phyloP scores from a whole-genome alignment of 768 basidiomycete genomes.

The Kwoniella bestiolae region DNA sequence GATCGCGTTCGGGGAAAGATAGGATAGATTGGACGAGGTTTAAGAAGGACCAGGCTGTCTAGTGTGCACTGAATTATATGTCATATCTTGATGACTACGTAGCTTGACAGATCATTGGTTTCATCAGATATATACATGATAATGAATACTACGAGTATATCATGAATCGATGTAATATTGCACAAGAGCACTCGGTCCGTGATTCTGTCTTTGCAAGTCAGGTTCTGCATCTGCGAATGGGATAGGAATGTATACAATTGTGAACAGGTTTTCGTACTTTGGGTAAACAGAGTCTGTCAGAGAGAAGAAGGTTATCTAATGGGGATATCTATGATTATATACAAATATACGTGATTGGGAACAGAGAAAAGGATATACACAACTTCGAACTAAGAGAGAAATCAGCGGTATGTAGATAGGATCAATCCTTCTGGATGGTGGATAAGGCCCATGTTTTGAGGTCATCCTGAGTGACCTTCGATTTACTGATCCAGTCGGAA shows the following conservation, averaged over 20 bases:
- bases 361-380: background rate
- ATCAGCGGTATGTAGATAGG: background rate
- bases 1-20: slow-evolving; percentile 13
- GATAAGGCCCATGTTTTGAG: slow-evolving; percentile 39
- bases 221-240: no score
- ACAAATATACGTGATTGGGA: no score
- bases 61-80: background rate
- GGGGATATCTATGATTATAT: no score
- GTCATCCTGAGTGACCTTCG: slow-evolving; percentile 38
- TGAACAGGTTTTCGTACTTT: no score
- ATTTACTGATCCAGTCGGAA: slow-evolving; percentile 42
- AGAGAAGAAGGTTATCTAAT: no score
- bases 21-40: slow-evolving; percentile 40
- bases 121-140: no score
- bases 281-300: no score
- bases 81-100: background rate
- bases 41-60: slow-evolving; percentile 10
- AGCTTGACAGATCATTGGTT: no score
- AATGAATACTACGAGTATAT: no score
- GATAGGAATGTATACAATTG: background rate
- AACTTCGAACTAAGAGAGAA: background rate
- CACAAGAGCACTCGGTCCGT: no score
- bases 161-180: no score
- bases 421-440: slow-evolving; percentile 7
- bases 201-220: no score